Evolutionary conservation across 208 protist genomes (phyloP), one percentile per base, ranked within the genome.

Genomic region (Trypanosoma rangeli): DNA sequence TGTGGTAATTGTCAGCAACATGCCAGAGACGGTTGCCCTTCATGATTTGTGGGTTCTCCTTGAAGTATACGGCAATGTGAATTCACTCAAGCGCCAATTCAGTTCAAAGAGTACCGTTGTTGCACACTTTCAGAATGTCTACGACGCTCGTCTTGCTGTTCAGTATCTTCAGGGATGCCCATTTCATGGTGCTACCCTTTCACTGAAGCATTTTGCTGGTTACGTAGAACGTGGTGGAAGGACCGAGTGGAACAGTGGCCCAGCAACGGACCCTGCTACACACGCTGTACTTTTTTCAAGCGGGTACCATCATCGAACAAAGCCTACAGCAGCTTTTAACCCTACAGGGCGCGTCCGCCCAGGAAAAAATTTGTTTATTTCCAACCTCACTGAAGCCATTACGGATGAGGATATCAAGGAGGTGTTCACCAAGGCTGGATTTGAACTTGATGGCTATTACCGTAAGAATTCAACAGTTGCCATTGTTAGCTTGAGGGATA

Each of bases 51-150:
- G 90, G 90, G 80, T 92, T 68, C 78, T 96, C 39, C 83, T 96
- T 53, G 90, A 96, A 79, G 90, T 96, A 24, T 94, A 89, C 65
- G 90, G 90, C 53, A 96, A 96, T 75, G 90, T 96, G 26, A 85
- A 87, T 65, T 90, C 85, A 50, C 80, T 96, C 28, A 87, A 87
- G 66, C 86, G 90, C 24, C 85, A 92, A 72, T 90, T 80, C 80
- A 85, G 78, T 37, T 81, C 87, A 22, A 87, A 84, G 71, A 86
- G 76, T 20, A 86, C 79, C 42, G 86, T 96, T 13, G 73, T 92
- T 8, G 90, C 87, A 18, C 84, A 91, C 65, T 96, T 96, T 42
- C 87, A 94, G 68, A 79, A 90, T 80, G 60, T 78, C 33, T 54
- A 74, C 18, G 90, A 96, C 52, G 83, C 86, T 10, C 70, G 80